Evolutionary conservation across 2,329 filamentous ascomycete species (phyloP), one percentile per base, ranked within the genome.

Genomic region (Colletotrichum sp.): DNA sequence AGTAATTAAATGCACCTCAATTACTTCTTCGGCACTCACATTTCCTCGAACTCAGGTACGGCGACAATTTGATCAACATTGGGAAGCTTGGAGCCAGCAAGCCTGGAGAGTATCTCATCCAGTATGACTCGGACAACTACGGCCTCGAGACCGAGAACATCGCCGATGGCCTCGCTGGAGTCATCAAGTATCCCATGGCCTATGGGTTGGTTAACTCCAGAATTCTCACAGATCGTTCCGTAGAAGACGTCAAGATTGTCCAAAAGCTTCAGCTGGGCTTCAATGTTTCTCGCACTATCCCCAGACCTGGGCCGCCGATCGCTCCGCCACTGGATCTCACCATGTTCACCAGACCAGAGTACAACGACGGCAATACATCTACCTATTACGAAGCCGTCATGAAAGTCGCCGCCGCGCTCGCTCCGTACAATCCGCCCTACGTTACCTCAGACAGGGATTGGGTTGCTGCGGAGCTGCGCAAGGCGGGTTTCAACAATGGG

Each of bases 1-100:
- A 49, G 44, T 49, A 21, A 1, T 13, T 0, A 13, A 2, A 21
- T 13, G 2, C 44, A 7, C 44, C 3, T 49, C 44, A 3, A 49
- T 13, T 13, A 1, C 44, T 49, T 12, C 9, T 8, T 13, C 10
- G 3, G 10, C 1, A 13, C 44, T 49, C 16, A 21, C 0, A 5
- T 4, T 21, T 21, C 5, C 6, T 49, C 10, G 6, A 49, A 21
- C 8, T 21, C n/a, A 49, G 44, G 44, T 21, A 49, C n/a, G 44
- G 44, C n/a, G 44, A 49, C 44, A 49, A 21, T 13, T 2, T 21
- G n/a, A 49, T 49, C 44, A 49, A 49, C 6, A 49, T 49, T 13
- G 44, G 44, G 10, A 49, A 21, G 6, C 44, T 49, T 13, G n/a
- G n/a, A 13, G n/a, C 3, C 44, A 13, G 44, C 44, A 49, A 21